A percentile compares a stretch with the other conserved stretches of the same genome.
phyloP scores from a whole-genome alignment of 495 filamentous ascomycete genomes.

The Neurospora sp. region DNA sequence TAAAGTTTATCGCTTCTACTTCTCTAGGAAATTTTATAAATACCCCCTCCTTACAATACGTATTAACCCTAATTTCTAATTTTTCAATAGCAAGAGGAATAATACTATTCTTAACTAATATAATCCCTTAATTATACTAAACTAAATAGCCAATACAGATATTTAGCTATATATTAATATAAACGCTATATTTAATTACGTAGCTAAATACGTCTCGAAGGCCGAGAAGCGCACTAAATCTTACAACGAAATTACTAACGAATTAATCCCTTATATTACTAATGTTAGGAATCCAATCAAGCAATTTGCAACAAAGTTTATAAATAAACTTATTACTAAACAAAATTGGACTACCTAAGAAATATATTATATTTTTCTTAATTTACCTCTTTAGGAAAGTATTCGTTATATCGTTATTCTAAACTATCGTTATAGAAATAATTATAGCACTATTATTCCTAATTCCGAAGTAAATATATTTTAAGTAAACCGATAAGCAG shows the following conservation, averaged over 20 bases:
- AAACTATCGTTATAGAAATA: too few species aligned
- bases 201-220: neutral
- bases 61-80: neutral
- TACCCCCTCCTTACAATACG: too few species aligned
- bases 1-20: too few species aligned
- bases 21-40: too few species aligned
- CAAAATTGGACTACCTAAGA: too few species aligned
- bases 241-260: neutral
- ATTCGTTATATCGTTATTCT: too few species aligned
- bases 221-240: neutral
- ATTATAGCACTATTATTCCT: too few species aligned
- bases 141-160: neutral
- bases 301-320: neutral
- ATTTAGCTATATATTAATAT: neutral
- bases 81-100: neutral
- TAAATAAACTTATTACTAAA: neutral
- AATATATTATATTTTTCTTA: too few species aligned
- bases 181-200: neutral
- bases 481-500: too few species aligned
- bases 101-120: neutral
- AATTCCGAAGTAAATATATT: too few species aligned
- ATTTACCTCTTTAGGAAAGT: too few species aligned
- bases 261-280: neutral
- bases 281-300: neutral
- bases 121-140: neutral